A percentile compares a stretch with the other conserved stretches of the same genome.
Evolutionary conservation across 2,329 filamentous ascomycete genomes (phyloP).

Genomic region (Aspergillus tubingensis): DNA sequence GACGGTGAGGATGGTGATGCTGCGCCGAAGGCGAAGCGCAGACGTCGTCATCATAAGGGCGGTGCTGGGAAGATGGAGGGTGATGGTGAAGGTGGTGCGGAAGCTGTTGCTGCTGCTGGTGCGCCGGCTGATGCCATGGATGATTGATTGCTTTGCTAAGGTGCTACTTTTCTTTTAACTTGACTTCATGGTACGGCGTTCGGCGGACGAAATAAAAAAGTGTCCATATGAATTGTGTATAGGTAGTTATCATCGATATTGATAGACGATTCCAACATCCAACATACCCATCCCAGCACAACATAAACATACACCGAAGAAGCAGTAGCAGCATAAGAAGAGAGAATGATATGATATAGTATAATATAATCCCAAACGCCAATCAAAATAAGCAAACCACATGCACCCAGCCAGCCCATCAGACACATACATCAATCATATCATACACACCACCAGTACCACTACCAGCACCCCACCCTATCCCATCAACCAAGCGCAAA

Average conservation of each 20-base stretch:
- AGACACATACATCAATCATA: slow-evolving; percentile 6
- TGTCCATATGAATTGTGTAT: slow-evolving; percentile 20
- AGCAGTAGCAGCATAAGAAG: not conserved
- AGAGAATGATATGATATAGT: not conserved
- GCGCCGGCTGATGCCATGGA: slow-evolving; percentile 21
- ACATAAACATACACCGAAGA: not conserved
- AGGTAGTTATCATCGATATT: not conserved
- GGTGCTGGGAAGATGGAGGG: slow-evolving; percentile 21
- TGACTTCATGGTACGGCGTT: slow-evolving; percentile 34
- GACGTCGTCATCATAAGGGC: slow-evolving; percentile 38
- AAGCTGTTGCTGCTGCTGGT: slow-evolving; percentile 13
- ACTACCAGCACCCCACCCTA: not conserved
- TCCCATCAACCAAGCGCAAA: too few species aligned
- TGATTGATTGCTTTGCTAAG: slow-evolving; percentile 10
- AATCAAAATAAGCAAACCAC: not conserved
- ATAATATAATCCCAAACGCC: slow-evolving; percentile 4
- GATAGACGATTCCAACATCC: not conserved
- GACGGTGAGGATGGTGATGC: slow-evolving; percentile 22
- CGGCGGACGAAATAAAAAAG: slow-evolving; percentile 28
- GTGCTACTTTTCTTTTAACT: slow-evolving; percentile 1
- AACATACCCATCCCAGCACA: not conserved
- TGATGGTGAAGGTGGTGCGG: slow-evolving; percentile 14
- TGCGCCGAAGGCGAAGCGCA: slow-evolving; percentile 37
- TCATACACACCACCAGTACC: not conserved
- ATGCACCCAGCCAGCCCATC: slow-evolving; percentile 3